Evolutionary conservation across 139 green algal species (phyloP), one percentile per base, ranked within the genome.

Genomic region (Nannochloris sp.): DNA sequence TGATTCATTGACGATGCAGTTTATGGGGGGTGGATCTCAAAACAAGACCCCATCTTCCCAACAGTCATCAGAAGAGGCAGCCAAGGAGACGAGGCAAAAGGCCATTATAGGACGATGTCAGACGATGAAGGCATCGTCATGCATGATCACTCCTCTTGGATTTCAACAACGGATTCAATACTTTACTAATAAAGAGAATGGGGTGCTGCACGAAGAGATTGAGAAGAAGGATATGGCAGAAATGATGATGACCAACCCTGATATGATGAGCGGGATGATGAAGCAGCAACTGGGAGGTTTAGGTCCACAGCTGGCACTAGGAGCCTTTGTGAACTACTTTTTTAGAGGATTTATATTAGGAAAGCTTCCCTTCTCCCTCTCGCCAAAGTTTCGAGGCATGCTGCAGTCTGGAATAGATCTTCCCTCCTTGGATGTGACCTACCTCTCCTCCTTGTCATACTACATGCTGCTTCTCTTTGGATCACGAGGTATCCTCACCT

Each of bases 391-490:
- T 72, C 77, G 85, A 61, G 72, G 82, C 53, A 96, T 96, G 89
- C 79, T 75, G 43, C 84, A 96, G 82, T 74, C 86, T 25, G 90
- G 90, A 37, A 88, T 96, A 45, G 90, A 96, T 73, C 72, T 96
- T 26, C 67, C 78, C 5, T 82, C 76, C 28, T 75, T 96, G 56
- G 87, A 96, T 59, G 84, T 92, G 17, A 85, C 79, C 37, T 96
- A 96, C 80, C 90, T 96, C 79, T 93, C 89, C 26, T 82, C 66
- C 36, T 77, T 96, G 14, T 94, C 86, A 17, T 96, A 87, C 75
- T 96, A 95, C 79, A 88, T 96, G 60, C 77, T 95, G 40, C 75
- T 94, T 64, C 78, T 96, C 36, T 95, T 96, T 74, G 87, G 70
- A 14, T 72, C 85, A 37, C 69, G 86, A 0, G 89, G 89, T 6